A percentile compares a stretch with the other conserved stretches of the same genome.
These are phyloP conservation scores for Triglochin maritima DNA, from an alignment of 106 monocot genomes.

Conservation along the genomic window DNA sequence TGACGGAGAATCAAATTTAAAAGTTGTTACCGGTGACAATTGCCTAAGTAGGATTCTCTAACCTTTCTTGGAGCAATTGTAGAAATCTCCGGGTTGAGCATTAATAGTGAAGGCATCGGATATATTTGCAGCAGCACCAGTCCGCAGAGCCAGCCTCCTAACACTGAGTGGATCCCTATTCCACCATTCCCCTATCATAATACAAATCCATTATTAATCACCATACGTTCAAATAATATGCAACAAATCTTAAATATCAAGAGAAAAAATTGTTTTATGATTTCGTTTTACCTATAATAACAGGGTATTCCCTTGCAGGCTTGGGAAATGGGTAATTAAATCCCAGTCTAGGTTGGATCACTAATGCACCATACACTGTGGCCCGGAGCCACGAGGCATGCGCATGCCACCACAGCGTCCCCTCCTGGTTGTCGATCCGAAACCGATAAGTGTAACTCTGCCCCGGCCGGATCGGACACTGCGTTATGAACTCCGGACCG, in stretches of 20 bases:
- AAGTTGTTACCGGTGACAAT: no score
- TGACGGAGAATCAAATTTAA: no score
- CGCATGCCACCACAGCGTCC: conserved; percentile 52
- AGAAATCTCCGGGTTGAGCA: conserved; percentile 62
- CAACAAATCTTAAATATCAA: not conserved
- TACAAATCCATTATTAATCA: not conserved
- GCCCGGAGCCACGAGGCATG: conserved; percentile 46
- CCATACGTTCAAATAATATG: not conserved
- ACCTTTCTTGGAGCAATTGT: conserved; percentile 56
- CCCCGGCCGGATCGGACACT: conserved; percentile 41
- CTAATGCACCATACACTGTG: conserved; percentile 39
- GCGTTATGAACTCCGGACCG: conserved; percentile 41
- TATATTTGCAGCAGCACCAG: conserved; percentile 38
- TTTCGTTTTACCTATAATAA: conserved; percentile 26
- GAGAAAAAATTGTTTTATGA: not conserved
- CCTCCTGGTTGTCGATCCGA: conserved; percentile 30
- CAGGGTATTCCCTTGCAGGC: conserved; percentile 30
- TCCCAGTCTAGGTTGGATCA: conserved; percentile 26
- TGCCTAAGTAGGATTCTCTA: no score
- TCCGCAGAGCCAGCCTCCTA: conserved; percentile 13
- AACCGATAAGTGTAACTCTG: conserved; percentile 38
- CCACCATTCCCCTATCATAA: conserved; percentile 68
- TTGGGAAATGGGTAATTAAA: conserved; percentile 27
- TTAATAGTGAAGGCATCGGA: conserved; percentile 63
- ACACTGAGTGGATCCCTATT: conserved; percentile 37